phyloP scores from a whole-genome alignment of 2,329 filamentous ascomycete genomes.

The Coniochaeta prunicola region DNA sequence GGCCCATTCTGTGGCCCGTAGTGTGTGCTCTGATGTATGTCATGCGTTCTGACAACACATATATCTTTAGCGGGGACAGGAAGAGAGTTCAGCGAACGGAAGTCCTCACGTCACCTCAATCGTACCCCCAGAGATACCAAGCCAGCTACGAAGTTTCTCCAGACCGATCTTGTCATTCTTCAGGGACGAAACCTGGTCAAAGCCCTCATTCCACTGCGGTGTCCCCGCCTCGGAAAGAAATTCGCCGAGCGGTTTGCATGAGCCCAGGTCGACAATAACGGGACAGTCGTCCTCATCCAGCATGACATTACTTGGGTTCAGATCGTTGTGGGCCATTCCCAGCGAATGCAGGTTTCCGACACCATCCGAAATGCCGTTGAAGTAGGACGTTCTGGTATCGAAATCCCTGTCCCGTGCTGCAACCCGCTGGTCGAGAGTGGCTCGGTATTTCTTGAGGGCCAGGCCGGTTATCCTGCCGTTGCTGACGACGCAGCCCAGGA shows the following conservation, averaged over 20 bases:
- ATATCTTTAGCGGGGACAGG: too few species aligned
- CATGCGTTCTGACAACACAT: too few species aligned
- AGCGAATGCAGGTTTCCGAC: slow-evolving; percentile 8
- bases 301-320: slow-evolving; percentile 10
- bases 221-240: background rate
- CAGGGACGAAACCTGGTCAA: background rate
- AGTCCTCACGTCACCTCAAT: too few species aligned
- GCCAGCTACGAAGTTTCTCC: background rate
- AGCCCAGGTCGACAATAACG: slow-evolving; percentile 10
- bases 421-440: background rate
- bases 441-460: slow-evolving; percentile 6
- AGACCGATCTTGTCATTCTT: background rate
- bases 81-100: too few species aligned
- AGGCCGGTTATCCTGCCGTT: slow-evolving; percentile 17
- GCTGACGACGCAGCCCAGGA: slow-evolving; percentile 18
- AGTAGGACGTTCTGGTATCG: background rate
- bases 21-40: too few species aligned
- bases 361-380: slow-evolving; percentile 4
- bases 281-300: slow-evolving; percentile 3
- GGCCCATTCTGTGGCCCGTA: too few species aligned
- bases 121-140: background rate
- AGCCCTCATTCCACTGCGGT: background rate
- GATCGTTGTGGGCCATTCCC: slow-evolving; percentile 11
- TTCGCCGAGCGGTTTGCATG: background rate
- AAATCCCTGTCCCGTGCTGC: background rate